phyloP scores from a whole-genome alignment of 164 flowering plant genomes.

The Vitis rupestris region DNA sequence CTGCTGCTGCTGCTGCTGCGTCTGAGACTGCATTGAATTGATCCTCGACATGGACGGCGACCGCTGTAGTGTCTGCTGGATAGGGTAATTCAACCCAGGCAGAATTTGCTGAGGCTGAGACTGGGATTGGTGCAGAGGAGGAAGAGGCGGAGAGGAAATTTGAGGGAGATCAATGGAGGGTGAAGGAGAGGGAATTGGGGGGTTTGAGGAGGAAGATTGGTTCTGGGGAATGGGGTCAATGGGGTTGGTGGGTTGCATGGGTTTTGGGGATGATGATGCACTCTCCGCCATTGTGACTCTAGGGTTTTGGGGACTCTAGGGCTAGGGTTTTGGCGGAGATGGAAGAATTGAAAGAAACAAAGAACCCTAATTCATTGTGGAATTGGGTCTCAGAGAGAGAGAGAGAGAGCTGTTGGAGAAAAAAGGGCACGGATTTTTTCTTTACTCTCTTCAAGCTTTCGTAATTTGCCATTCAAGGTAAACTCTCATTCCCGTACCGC shows the following conservation, averaged over 20 bases:
- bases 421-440: background rate
- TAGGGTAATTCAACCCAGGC: conserved; percentile 39
- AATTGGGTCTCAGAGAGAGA: background rate
- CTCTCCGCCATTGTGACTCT: conserved; percentile 33
- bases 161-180: conserved; percentile 40
- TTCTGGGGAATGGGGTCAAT: conserved; percentile 16
- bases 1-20: conserved; percentile 32
- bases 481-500: too few species aligned
- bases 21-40: conserved; percentile 46
- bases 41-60: conserved; percentile 69
- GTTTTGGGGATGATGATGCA: conserved; percentile 27
- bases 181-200: conserved; percentile 22
- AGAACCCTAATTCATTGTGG: conserved; percentile 5
- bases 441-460: too few species aligned
- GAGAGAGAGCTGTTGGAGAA: background rate
- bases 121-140: conserved; percentile 20
- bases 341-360: background rate
- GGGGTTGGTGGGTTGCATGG: conserved; percentile 19
- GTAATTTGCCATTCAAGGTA: too few species aligned
- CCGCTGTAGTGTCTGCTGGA: conserved; percentile 53
- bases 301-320: background rate
- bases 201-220: conserved; percentile 7
- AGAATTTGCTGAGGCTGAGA: conserved; percentile 37
- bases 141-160: conserved; percentile 43
- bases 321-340: background rate